These are phyloP conservation scores for Lecanicillium sp. DNA, from an alignment of 2,329 filamentous ascomycete species.

Conservation along the genomic window DNA sequence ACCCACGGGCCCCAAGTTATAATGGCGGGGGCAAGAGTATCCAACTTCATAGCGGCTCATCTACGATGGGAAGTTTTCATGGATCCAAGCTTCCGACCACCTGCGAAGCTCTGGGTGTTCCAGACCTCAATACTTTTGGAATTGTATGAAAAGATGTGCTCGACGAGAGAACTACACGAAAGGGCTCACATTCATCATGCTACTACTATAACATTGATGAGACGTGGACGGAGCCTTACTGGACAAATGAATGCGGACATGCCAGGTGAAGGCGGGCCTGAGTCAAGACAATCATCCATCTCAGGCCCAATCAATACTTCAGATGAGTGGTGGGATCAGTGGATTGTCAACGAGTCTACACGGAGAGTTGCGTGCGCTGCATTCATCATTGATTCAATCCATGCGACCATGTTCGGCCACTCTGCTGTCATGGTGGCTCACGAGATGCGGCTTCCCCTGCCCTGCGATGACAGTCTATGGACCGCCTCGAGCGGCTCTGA, in stretches of 20 bases:
- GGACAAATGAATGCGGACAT: conserved; percentile 75
- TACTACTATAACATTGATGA: conserved; percentile 91
- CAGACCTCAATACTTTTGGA: conserved; percentile 84
- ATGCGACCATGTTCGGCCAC: conserved; percentile 97
- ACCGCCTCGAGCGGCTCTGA: conserved; percentile 81
- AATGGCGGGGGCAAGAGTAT: conserved; percentile 69
- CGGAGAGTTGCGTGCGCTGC: conserved; percentile 85
- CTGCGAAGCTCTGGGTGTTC: conserved; percentile 93
- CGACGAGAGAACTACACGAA: conserved; percentile 83
- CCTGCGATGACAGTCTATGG: conserved; percentile 91
- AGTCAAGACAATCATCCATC: conserved; percentile 52
- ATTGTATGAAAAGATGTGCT: conserved; percentile 97
- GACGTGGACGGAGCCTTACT: conserved; percentile 82
- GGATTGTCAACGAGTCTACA: conserved; percentile 92
- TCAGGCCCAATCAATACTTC: conserved; percentile 58
- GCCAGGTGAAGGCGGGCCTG: conserved; percentile 38
- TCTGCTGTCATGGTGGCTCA: conserved; percentile 95
- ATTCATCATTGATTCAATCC: conserved; percentile 90
- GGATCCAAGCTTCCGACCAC: conserved; percentile 79
- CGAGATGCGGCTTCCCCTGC: conserved; percentile 83
- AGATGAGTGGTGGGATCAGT: conserved; percentile 91
- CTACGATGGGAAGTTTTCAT: conserved; percentile 95
- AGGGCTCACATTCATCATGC: conserved; percentile 94
- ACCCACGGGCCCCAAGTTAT: conserved; percentile 66
- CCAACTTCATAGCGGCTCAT: conserved; percentile 87